Conservation (phyloP, 352 stramenopile genomes). For the Hyaloperonospora brassicae region DNA sequence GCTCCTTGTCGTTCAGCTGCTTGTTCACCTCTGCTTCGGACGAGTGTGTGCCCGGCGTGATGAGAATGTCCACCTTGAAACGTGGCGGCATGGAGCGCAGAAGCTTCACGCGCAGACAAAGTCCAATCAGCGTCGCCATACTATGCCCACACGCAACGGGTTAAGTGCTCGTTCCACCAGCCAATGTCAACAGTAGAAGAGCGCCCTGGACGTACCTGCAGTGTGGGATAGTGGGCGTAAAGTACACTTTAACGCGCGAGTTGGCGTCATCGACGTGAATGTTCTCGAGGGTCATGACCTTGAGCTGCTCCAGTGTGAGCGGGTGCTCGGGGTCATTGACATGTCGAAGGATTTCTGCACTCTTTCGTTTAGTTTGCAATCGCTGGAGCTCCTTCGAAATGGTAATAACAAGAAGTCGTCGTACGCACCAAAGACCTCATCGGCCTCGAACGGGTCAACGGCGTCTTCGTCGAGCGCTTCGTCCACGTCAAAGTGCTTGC, state of each 20-base stretch:
- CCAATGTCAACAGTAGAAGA: slow-evolving; percentile 5
- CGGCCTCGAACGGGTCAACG: slow-evolving; percentile 70
- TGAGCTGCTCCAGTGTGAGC: slow-evolving; percentile 90
- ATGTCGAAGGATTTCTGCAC: slow-evolving; percentile 74
- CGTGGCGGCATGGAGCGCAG: slow-evolving; percentile 86
- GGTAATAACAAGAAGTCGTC: background rate
- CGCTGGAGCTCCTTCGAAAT: too few relatives aligned
- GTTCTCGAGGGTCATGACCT: slow-evolving; percentile 88
- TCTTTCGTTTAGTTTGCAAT: too few relatives aligned
- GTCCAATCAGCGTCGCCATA: slow-evolving; percentile 95
- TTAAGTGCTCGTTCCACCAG: background rate
- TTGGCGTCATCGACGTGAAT: slow-evolving; percentile 80
- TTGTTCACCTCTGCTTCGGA: slow-evolving; percentile 95
- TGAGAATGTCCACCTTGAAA: slow-evolving; percentile 92
- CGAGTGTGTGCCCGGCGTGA: slow-evolving; percentile 91
- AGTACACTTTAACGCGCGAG: slow-evolving; percentile 76
- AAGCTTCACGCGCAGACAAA: slow-evolving; percentile 94
- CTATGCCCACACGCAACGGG: slow-evolving; percentile 19
- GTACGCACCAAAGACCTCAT: slow-evolving; percentile 78
- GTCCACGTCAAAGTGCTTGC: slow-evolving; percentile 60
- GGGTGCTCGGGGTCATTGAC: slow-evolving; percentile 92
- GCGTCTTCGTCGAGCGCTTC: slow-evolving; percentile 51
- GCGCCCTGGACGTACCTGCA: slow-evolving; percentile 56
- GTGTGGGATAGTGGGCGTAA: slow-evolving; percentile 95
- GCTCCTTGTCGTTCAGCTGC: slow-evolving; percentile 96